A percentile compares a stretch with the other conserved stretches of the same genome.
These are phyloP conservation scores for Babesia caballi DNA, from an alignment of 169 alveolate genomes.

Conservation along the genomic window DNA sequence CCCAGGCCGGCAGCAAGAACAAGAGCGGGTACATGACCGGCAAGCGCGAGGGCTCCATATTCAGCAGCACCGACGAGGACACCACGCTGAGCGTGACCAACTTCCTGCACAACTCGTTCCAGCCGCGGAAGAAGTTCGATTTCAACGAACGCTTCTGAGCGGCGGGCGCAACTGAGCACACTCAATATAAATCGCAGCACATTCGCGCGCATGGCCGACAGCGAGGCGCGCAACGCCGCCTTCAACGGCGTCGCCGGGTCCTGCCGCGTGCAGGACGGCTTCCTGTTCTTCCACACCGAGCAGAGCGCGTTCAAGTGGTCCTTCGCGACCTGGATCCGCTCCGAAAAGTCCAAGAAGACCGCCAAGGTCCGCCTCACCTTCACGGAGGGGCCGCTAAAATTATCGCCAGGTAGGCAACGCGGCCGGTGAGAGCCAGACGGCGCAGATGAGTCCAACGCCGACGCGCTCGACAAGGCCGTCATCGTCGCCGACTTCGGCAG, in stretches of 20 bases:
- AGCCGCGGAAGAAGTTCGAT: constrained; percentile 53
- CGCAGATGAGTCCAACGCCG: constrained; percentile 28
- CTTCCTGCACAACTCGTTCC: constrained; percentile 30
- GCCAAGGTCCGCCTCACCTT: constrained; percentile 73
- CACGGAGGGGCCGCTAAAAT: constrained; percentile 41
- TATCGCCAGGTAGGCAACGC: constrained; percentile 25
- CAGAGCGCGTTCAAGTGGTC: constrained; percentile 47
- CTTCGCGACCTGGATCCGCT: constrained; percentile 69
- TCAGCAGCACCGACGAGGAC: constrained; percentile 26
- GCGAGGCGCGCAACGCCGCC: neutral
- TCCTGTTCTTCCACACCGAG: constrained; percentile 17
- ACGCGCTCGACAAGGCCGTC: constrained; percentile 40
- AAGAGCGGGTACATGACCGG: constrained; percentile 68
- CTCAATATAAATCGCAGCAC: constrained; percentile 24
- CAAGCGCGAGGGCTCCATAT: constrained; percentile 59
- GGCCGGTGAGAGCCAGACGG: neutral
- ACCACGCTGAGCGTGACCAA: neutral
- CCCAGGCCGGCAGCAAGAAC: constrained; percentile 57
- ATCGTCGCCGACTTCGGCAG: constrained; percentile 52
- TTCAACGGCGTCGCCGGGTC: constrained; percentile 48
- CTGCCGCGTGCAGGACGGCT: constrained; percentile 24
- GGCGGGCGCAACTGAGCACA: neutral
- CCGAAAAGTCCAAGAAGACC: constrained; percentile 73
- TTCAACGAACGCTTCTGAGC: constrained; percentile 55
- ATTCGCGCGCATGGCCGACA: neutral